Base-by-base conservation (phyloP, 768 basidiomycete species). In the Lentinus tigrinus region DNA sequence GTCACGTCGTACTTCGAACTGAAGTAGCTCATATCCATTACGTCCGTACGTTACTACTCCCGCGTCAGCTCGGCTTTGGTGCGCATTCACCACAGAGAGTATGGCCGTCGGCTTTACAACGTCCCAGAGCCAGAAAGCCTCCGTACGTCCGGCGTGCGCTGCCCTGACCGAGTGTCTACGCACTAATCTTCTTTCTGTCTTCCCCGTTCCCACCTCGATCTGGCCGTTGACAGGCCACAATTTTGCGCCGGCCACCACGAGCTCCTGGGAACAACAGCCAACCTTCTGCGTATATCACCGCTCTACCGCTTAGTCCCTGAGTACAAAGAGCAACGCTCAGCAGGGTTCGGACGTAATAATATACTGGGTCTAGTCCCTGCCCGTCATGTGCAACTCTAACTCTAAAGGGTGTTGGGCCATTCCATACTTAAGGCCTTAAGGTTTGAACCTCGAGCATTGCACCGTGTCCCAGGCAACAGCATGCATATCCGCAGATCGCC, bases 41-140 rank as follows among this genome's bases (percentile, higher is more conserved):
- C 37, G 42, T 50, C 4, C n/a, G 19, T 11, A 24, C 28, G 17
- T 24, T 38, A 24, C 39, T 49, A 26, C 51, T 38, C 21, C 28
- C 9, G 4, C 26, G 46, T 26, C 44, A 89, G 90, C 80, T 28
- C 83, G 88, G 34, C 71, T 92, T 37, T 93, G 89, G 88, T 92
- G 91, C 67, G 89, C 84, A 39, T 93, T 93, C 72, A 93, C 91
- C 7, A 87, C 91, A 24, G 77, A 83, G 19, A 89, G 87, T 68
- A 91, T 93, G 89, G 88, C 91, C 0, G 76, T 93, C 53, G 89
- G 81, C 28, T 91, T 87, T 64, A 82, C 81, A 17, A 84, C 87
- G 17, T 78, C 83, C 34, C 64, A 66, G 40, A 72, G 77, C 52
- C 75, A 78, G 17, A 81, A 77, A 62, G 83, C 87, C 24, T 85